Conservation (phyloP, 2,329 filamentous ascomycete genomes). For the Graphium sp. region DNA sequence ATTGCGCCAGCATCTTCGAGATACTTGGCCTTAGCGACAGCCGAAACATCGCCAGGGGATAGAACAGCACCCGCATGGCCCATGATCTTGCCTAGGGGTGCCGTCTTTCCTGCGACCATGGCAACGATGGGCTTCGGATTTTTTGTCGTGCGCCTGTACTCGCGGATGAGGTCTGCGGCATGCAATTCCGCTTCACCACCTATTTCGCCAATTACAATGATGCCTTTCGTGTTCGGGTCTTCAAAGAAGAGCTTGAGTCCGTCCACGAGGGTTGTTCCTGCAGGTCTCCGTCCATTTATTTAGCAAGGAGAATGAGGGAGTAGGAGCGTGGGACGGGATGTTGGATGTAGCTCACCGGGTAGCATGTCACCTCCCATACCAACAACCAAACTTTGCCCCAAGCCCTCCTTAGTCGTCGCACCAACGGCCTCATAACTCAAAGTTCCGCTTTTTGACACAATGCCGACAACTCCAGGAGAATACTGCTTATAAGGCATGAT, state of each 20-base stretch:
- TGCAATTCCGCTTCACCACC: slow-evolving; percentile 53
- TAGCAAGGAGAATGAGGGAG: background rate
- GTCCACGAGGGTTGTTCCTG: slow-evolving; percentile 52
- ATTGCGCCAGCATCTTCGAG: slow-evolving; percentile 17
- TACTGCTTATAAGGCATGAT: slow-evolving; percentile 24
- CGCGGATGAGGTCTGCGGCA: slow-evolving; percentile 53
- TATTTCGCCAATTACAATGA: slow-evolving; percentile 57
- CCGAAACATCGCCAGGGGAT: slow-evolving; percentile 13
- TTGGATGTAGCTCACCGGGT: slow-evolving; percentile 27
- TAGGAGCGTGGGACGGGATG: background rate
- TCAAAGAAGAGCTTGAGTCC: slow-evolving; percentile 50
- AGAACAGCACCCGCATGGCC: slow-evolving; percentile 54
- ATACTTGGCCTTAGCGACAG: slow-evolving; percentile 14
- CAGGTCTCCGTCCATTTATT: background rate
- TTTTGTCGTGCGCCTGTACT: slow-evolving; percentile 37
- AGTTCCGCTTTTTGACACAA: slow-evolving; percentile 68
- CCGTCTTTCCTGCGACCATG: slow-evolving; percentile 47
- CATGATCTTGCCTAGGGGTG: slow-evolving; percentile 46
- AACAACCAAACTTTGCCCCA: slow-evolving; percentile 63
- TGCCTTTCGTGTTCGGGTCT: slow-evolving; percentile 52
- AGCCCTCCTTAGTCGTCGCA: slow-evolving; percentile 52
- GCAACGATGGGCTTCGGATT: slow-evolving; percentile 49
- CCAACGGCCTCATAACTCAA: slow-evolving; percentile 68
- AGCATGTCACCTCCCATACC: slow-evolving; percentile 64
- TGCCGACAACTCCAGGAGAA: slow-evolving; percentile 47